Conservation (phyloP, 371 early-diverging fungal species). For the Batkoa obscura region DNA sequence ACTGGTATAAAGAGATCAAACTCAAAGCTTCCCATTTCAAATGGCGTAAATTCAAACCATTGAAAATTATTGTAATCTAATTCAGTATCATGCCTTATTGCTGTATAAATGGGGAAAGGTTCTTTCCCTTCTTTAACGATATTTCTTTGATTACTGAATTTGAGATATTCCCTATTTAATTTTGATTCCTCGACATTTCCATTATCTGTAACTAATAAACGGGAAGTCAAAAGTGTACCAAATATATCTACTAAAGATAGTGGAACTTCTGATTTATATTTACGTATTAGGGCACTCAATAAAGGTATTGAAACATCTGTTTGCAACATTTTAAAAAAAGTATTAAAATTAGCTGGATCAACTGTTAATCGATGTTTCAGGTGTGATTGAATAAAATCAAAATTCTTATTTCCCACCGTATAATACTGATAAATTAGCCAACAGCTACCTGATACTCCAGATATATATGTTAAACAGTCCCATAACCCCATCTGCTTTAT, state of each 20-base stretch:
- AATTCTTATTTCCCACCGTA: conserved; percentile 11
- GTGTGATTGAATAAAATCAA: conserved; percentile 13
- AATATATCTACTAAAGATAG: conserved; percentile 45
- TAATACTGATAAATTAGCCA: conserved; percentile 23
- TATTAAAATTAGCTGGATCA: conserved; percentile 10
- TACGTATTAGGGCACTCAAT: conserved; percentile 25
- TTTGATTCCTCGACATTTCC: conserved; percentile 14
- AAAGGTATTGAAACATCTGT: conserved; percentile 20
- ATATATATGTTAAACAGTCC: conserved; percentile 33
- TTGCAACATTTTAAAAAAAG: conserved; percentile 12
- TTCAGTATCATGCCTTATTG: conserved; percentile 32
- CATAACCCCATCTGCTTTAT: conserved; percentile 28
- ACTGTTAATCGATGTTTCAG: conserved; percentile 11
- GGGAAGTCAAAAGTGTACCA: conserved; percentile 35
- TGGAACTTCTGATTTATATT: conserved; percentile 24
- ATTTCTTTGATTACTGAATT: conserved; percentile 21
- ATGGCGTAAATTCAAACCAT: conserved; percentile 66
- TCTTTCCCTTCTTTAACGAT: conserved; percentile 35
- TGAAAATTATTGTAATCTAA: conserved; percentile 22
- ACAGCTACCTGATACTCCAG: conserved; percentile 34
- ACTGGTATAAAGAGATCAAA: conserved; percentile 46
- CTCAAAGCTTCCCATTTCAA: conserved; percentile 55
- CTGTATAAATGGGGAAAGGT: conserved; percentile 60
- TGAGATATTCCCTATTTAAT: conserved; percentile 12
- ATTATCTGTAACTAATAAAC: conserved; percentile 19